phyloP scores from a whole-genome alignment of 2,329 filamentous ascomycete genomes.

The Tolypocladium nubicola region DNA sequence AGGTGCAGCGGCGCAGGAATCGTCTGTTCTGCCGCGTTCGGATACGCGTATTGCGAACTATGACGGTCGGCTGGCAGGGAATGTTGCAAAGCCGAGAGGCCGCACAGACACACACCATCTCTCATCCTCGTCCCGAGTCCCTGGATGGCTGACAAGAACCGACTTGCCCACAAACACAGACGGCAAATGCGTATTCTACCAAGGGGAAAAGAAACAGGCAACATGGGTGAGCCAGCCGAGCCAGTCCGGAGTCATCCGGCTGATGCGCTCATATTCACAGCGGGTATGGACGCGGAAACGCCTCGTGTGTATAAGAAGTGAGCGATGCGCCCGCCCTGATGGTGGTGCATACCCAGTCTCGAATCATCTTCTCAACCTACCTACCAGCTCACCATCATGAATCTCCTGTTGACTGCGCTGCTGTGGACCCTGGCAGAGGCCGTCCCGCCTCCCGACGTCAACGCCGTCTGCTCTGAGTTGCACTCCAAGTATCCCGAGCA shows the following conservation, averaged over 20 bases:
- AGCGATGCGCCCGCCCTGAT: neutral
- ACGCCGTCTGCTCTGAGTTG: conserved; percentile 6
- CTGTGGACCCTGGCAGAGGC: neutral
- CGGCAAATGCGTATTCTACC: neutral
- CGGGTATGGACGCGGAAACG: neutral
- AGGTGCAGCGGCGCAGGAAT: neutral
- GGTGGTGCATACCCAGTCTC: neutral
- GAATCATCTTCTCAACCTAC: neutral
- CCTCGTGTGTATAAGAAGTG: neutral
- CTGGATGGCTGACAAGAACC: neutral
- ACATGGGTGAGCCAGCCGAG: neutral
- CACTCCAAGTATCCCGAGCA: conserved; percentile 4
- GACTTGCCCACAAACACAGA: neutral
- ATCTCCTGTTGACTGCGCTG: neutral
- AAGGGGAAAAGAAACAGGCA: neutral
- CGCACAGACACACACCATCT: neutral
- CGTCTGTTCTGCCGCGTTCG: too few relatives aligned
- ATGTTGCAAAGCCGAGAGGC: neutral
- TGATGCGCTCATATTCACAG: neutral
- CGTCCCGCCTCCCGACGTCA: neutral
- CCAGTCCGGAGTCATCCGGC: neutral
- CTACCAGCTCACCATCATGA: neutral
- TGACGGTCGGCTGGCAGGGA: neutral
- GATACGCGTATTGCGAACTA: neutral
- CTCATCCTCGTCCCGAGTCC: neutral